Percentiles rank a stretch among this genome's conserved stretches.
Evolutionary conservation across 345 rosid species (phyloP).

Genomic region (Noccaea caerulescens): DNA sequence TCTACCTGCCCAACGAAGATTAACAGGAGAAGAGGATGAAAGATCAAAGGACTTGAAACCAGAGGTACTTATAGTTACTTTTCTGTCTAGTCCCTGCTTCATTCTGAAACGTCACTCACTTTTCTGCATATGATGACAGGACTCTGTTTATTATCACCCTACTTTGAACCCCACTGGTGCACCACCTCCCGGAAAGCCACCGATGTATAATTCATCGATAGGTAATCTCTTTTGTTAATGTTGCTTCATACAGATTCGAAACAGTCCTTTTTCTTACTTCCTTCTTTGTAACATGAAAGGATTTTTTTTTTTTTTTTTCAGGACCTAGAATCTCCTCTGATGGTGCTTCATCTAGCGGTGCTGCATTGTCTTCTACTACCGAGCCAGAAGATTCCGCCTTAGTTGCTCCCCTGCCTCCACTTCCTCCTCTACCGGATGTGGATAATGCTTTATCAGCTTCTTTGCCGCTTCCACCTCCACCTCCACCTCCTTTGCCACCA

Average conservation of each 20-base stretch:
- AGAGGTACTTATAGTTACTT: constrained; percentile 57
- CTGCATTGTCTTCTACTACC: constrained; percentile 60
- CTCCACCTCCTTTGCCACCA: constrained; percentile 87
- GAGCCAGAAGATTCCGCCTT: constrained; percentile 67
- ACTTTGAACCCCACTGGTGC: constrained; percentile 97
- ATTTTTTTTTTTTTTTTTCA: constrained; percentile 41
- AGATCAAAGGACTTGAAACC: constrained; percentile 79
- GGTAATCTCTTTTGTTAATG: constrained; percentile 41
- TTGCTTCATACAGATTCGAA: neutral
- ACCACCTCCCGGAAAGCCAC: constrained; percentile 99
- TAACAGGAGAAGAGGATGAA: constrained; percentile 85
- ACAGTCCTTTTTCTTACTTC: constrained; percentile 26
- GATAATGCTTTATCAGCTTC: constrained; percentile 52
- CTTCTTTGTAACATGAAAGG: neutral
- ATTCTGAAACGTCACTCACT: constrained; percentile 17
- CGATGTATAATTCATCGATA: constrained; percentile 89
- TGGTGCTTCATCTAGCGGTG: constrained; percentile 61
- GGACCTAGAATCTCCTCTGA: constrained; percentile 84
- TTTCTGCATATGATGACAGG: constrained; percentile 56
- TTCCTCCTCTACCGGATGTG: constrained; percentile 75
- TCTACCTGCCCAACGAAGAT: constrained; percentile 75
- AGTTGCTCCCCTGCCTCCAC: constrained; percentile 58
- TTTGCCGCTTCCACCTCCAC: constrained; percentile 90
- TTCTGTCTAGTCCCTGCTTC: constrained; percentile 29
- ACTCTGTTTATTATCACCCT: constrained; percentile 96